These are phyloP conservation scores for Schwanniomyces pseudopolymorphus DNA, from an alignment of 805 yeast genomes.

Conservation along the genomic window DNA sequence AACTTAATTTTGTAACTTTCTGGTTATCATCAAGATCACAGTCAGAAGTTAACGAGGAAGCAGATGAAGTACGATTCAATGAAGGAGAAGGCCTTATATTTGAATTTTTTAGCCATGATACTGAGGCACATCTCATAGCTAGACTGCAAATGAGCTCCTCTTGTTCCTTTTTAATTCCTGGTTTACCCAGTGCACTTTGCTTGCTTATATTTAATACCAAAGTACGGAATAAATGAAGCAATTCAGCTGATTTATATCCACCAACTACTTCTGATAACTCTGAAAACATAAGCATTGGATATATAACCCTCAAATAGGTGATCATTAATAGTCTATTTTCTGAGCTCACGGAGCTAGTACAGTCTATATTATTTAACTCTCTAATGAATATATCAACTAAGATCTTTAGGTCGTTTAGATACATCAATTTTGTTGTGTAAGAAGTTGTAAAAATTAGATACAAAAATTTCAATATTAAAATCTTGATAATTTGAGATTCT, in stretches of 20 bases:
- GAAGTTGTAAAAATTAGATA: slow-evolving; percentile 71
- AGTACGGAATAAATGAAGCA: slow-evolving; percentile 51
- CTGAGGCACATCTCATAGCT: slow-evolving; percentile 32
- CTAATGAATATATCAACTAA: slow-evolving; percentile 80
- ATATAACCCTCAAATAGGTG: slow-evolving; percentile 65
- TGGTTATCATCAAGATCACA: not conserved
- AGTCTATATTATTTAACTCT: slow-evolving; percentile 70
- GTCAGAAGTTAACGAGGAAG: not conserved
- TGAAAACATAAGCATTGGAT: slow-evolving; percentile 67
- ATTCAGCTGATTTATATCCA: slow-evolving; percentile 56
- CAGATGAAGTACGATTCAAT: not conserved
- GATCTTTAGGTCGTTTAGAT: slow-evolving; percentile 81
- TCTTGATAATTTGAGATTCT: slow-evolving; percentile 66
- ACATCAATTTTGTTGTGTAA: slow-evolving; percentile 64
- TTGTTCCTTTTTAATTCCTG: slow-evolving; percentile 8
- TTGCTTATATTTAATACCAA: slow-evolving; percentile 31
- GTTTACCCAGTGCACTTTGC: not conserved
- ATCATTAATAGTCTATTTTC: slow-evolving; percentile 52
- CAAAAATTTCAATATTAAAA: slow-evolving; percentile 75
- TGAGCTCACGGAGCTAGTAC: slow-evolving; percentile 51
- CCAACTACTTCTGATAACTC: slow-evolving; percentile 51
- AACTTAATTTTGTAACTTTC: slow-evolving; percentile 9
- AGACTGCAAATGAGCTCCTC: slow-evolving; percentile 27
- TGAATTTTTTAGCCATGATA: slow-evolving; percentile 31
- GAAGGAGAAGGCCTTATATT: not conserved